phyloP scores from a whole-genome alignment of 257 asterid genomes.

The Jaltomata sinuosa region DNA sequence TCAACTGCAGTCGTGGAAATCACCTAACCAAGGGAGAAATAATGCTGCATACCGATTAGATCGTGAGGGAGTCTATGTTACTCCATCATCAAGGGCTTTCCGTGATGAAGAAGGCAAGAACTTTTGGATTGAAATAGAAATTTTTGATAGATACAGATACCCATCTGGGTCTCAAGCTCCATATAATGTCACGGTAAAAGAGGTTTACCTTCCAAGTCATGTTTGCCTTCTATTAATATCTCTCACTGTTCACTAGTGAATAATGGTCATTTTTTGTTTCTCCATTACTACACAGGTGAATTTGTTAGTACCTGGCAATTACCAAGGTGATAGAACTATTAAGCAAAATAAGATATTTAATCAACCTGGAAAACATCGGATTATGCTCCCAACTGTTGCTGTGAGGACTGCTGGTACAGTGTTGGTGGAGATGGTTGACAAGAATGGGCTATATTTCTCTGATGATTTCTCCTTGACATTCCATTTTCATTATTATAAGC shows the following conservation, averaged over 20 bases:
- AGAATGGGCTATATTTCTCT: constrained; percentile 76
- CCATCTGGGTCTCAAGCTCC: constrained; percentile 98
- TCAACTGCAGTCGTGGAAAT: constrained; percentile 74
- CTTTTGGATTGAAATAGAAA: constrained; percentile 90
- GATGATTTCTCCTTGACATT: constrained; percentile 93
- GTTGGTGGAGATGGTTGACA: constrained; percentile 94
- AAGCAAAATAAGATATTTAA: constrained; percentile 52
- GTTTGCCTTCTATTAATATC: neutral
- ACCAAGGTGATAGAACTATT: constrained; percentile 94
- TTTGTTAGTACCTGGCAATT: constrained; percentile 95
- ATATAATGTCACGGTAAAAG: constrained; percentile 81
- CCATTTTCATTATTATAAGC: constrained; percentile 80
- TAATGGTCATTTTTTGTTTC: neutral
- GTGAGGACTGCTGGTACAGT: constrained; percentile 90
- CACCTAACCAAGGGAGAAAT: constrained; percentile 86
- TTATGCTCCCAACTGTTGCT: constrained; percentile 77
- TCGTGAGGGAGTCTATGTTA: constrained; percentile 82
- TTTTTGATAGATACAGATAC: constrained; percentile 62
- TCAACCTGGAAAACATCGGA: constrained; percentile 58
- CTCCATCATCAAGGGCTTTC: constrained; percentile 84
- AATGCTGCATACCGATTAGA: constrained; percentile 56
- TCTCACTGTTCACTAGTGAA: neutral
- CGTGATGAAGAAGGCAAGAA: constrained; percentile 98
- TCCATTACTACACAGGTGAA: constrained; percentile 43
- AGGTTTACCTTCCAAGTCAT: neutral